phyloP scores from a whole-genome alignment of 169 alveolate species.

The Plasmodium blacklocki region DNA sequence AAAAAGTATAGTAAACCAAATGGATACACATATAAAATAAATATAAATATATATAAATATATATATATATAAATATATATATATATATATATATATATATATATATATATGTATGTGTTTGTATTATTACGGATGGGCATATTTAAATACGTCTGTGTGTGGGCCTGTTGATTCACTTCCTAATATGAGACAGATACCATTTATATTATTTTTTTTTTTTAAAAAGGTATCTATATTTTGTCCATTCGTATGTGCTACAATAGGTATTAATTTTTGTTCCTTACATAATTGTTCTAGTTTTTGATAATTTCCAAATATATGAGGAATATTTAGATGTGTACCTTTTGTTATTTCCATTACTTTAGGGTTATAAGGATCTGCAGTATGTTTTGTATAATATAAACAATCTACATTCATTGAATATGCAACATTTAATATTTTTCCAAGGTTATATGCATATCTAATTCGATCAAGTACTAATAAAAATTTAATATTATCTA shows the following conservation, averaged over 20 bases:
- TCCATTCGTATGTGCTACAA: conserved; percentile 86
- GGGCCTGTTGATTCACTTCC: conserved; percentile 76
- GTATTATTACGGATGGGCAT: conserved; percentile 64
- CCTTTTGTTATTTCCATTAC: conserved; percentile 84
- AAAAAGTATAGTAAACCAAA: not conserved
- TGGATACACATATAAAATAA: not conserved
- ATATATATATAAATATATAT: not conserved
- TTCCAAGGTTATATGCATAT: conserved; percentile 84
- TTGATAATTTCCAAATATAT: conserved; percentile 76
- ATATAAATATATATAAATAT: not conserved
- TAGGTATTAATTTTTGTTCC: conserved; percentile 78
- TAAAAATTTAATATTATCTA: conserved; percentile 56
- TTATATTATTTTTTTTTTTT: not conserved
- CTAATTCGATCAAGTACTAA: conserved; percentile 84
- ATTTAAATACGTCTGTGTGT: conserved; percentile 35
- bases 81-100: not conserved
- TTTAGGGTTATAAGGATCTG: conserved; percentile 85
- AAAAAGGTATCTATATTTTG: not conserved
- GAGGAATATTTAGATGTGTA: conserved; percentile 81
- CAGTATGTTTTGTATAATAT: conserved; percentile 80
- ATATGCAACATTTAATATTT: conserved; percentile 79
- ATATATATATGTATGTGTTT: not conserved
- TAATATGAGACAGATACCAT: conserved; percentile 69
- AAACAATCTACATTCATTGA: conserved; percentile 82
- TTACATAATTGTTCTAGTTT: conserved; percentile 80